A percentile compares a stretch with the other conserved stretches of the same genome.
These are phyloP conservation scores for Auricularia cornea DNA, from an alignment of 768 basidiomycete genomes.

Conservation along the genomic window DNA sequence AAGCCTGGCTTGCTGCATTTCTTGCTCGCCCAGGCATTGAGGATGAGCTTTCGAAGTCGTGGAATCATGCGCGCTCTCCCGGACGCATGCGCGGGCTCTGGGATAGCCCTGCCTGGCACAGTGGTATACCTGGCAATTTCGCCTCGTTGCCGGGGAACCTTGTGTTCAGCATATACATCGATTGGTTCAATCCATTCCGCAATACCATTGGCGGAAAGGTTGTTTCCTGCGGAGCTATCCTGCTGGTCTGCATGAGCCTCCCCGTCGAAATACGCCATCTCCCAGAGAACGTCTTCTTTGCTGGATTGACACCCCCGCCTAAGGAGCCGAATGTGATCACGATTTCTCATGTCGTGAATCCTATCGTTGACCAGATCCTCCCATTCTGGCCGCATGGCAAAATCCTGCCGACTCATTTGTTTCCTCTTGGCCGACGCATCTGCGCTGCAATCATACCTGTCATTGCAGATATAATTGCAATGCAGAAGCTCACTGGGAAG, in stretches of 20 bases:
- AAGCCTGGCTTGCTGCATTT: background rate
- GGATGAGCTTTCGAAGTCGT: background rate
- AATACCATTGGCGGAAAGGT: slow-evolving; percentile 23
- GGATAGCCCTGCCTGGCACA: background rate
- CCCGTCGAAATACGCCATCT: slow-evolving; percentile 23
- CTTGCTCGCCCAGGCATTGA: background rate
- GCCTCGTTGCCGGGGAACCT: background rate
- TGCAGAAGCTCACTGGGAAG: slow-evolving; percentile 23
- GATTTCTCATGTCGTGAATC: slow-evolving; percentile 32
- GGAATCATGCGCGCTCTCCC: background rate
- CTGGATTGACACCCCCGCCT: slow-evolving; percentile 34
- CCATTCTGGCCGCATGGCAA: slow-evolving; percentile 18
- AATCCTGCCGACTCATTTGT: slow-evolving; percentile 17
- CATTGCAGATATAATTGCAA: slow-evolving; percentile 31
- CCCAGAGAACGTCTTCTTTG: slow-evolving; percentile 33
- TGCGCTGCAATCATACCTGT: slow-evolving; percentile 23
- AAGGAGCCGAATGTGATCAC: slow-evolving; percentile 23
- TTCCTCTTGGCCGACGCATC: slow-evolving; percentile 3
- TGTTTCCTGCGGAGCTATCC: slow-evolving; percentile 20
- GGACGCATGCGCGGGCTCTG: background rate
- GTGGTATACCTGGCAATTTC: background rate
- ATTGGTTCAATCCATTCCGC: slow-evolving; percentile 31
- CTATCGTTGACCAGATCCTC: slow-evolving; percentile 32
- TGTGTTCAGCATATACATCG: slow-evolving; percentile 23
- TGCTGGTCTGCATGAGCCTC: slow-evolving; percentile 29